phyloP scores from a whole-genome alignment of 768 basidiomycete species.

The Cubamyces sp. region DNA sequence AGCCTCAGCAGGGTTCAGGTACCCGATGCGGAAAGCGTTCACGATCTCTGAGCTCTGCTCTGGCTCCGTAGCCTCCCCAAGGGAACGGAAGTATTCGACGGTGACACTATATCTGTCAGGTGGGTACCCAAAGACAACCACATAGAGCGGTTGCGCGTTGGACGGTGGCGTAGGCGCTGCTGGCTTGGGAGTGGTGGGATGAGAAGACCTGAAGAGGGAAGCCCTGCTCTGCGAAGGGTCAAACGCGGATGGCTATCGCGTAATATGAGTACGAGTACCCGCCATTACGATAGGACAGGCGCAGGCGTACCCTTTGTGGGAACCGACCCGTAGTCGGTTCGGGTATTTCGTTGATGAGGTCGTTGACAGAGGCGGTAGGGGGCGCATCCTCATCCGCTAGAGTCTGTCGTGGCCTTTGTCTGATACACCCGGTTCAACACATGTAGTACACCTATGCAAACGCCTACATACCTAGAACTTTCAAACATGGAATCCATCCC shows the following conservation, averaged over 20 bases:
- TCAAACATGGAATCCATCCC: slow-evolving; percentile 88
- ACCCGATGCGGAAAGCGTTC: slow-evolving; percentile 86
- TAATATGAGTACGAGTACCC: too few relatives aligned
- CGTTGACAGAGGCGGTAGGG: slow-evolving; percentile 73
- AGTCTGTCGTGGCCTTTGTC: slow-evolving; percentile 58
- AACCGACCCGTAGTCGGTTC: slow-evolving; percentile 47
- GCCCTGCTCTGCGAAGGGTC: slow-evolving; percentile 44
- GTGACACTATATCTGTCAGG: slow-evolving; percentile 74
- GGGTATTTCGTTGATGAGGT: slow-evolving; percentile 65
- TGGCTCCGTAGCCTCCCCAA: slow-evolving; percentile 72
- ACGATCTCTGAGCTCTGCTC: slow-evolving; percentile 68
- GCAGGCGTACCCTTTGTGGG: slow-evolving; percentile 45
- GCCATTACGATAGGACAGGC: background rate
- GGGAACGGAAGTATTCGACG: slow-evolving; percentile 72
- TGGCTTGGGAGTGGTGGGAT: slow-evolving; percentile 27
- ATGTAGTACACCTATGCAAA: background rate
- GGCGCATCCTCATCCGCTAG: slow-evolving; percentile 81
- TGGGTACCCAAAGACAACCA: slow-evolving; percentile 91
- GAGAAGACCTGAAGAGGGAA: slow-evolving; percentile 31
- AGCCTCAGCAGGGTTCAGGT: slow-evolving; percentile 70
- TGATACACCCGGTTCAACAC: background rate
- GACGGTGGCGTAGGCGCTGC: slow-evolving; percentile 29
- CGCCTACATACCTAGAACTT: slow-evolving; percentile 55
- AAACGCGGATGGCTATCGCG: slow-evolving; percentile 41
- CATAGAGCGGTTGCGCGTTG: slow-evolving; percentile 52